Percentiles rank a stretch among this genome's conserved stretches.
Evolutionary conservation across 371 early-diverging fungal species (phyloP).

Genomic region (Coemansia sp.): DNA sequence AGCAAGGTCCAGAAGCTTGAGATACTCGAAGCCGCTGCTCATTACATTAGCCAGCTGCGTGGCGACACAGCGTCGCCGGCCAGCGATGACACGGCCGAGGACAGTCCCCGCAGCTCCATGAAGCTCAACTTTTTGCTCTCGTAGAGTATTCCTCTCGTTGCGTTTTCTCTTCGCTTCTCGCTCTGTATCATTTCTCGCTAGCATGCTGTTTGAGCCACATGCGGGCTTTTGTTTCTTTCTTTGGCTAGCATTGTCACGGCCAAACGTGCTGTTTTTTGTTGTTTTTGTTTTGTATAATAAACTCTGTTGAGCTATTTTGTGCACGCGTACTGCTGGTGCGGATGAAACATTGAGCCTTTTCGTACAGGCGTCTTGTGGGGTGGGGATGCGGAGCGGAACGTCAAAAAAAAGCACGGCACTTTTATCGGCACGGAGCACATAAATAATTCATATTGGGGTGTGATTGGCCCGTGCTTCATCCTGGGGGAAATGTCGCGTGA

Average conservation of each 20-base stretch:
- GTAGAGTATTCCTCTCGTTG: background rate
- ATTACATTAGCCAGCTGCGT: slow-evolving; percentile 35
- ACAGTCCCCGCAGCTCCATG: slow-evolving; percentile 13
- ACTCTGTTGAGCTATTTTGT: slow-evolving; percentile 1
- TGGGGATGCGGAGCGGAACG: background rate
- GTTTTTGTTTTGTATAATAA: slow-evolving; percentile 3
- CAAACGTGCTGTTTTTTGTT: background rate
- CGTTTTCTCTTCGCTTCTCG: background rate
- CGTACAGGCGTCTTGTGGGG: background rate
- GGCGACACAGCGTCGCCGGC: background rate
- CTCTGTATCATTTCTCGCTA: background rate
- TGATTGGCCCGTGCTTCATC: slow-evolving; percentile 3
- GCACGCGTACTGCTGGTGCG: background rate
- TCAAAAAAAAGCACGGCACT: background rate
- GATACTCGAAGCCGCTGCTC: slow-evolving; percentile 49
- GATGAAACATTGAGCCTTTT: slow-evolving; percentile 1
- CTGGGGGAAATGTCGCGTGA: too few species aligned
- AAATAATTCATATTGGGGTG: background rate
- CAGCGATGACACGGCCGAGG: background rate
- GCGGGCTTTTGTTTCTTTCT: background rate
- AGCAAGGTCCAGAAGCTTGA: slow-evolving; percentile 54
- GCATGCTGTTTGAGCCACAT: background rate
- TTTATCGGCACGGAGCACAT: background rate
- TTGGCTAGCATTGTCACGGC: background rate
- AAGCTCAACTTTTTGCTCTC: slow-evolving; percentile 37